phyloP scores from a whole-genome alignment of 169 alveolate genomes.

The Plasmodium adleri region DNA sequence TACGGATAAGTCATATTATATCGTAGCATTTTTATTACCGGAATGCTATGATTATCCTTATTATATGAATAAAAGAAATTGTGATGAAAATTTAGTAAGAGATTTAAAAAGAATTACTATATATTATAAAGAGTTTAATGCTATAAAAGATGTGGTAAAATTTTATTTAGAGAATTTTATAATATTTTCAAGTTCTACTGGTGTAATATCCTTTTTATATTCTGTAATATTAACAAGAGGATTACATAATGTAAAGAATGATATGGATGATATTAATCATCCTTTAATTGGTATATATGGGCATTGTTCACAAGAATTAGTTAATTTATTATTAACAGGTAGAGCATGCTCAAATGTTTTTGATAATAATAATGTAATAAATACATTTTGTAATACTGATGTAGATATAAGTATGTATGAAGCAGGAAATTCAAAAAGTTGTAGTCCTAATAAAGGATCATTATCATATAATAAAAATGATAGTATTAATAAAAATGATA shows the following conservation, averaged over 20 bases:
- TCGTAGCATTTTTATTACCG: slow-evolving; percentile 54
- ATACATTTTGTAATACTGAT: slow-evolving; percentile 43
- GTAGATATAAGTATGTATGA: slow-evolving; percentile 42
- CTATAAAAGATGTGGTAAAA: slow-evolving; percentile 82
- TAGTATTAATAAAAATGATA: slow-evolving; percentile 1
- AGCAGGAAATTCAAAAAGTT: neutral
- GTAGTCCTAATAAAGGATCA: neutral
- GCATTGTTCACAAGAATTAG: slow-evolving; percentile 88
- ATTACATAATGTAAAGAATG: slow-evolving; percentile 78
- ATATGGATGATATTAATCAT: slow-evolving; percentile 84
- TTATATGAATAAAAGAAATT: slow-evolving; percentile 33
- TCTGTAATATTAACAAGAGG: slow-evolving; percentile 86
- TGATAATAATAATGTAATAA: slow-evolving; percentile 83
- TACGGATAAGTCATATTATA: slow-evolving; percentile 59
- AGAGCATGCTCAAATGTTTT: slow-evolving; percentile 89
- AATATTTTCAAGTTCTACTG: slow-evolving; percentile 81
- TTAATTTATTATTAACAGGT: slow-evolving; percentile 85
- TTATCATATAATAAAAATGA: neutral
- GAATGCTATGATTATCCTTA: slow-evolving; percentile 62
- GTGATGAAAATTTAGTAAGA: slow-evolving; percentile 20
- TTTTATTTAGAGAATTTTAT: slow-evolving; percentile 80
- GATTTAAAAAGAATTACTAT: slow-evolving; percentile 74
- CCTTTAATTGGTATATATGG: slow-evolving; percentile 87
- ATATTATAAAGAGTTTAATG: slow-evolving; percentile 79
- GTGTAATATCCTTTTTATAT: slow-evolving; percentile 82